Conservation (phyloP, 2,329 filamentous ascomycete species). For the Ceratocystis eucalypticola region DNA sequence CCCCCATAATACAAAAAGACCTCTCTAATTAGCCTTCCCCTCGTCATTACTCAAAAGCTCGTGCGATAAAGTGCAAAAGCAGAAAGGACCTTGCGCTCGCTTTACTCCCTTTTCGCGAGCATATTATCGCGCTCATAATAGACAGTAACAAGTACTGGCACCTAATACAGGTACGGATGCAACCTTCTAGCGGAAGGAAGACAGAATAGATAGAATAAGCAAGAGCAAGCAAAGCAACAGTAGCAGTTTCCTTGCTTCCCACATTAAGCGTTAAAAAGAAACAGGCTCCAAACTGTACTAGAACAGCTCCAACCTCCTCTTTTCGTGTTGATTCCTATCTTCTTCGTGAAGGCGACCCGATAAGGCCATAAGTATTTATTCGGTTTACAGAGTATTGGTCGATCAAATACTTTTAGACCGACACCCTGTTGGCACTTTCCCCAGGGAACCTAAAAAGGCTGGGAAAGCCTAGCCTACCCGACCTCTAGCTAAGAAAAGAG, state of each 20-base stretch:
- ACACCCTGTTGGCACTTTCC: not conserved
- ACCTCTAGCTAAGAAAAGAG: too few relatives aligned
- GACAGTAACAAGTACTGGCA: not conserved
- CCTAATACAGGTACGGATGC: not conserved
- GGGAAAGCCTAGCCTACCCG: too few relatives aligned
- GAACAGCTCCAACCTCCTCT: not conserved
- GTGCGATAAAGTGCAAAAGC: too few relatives aligned
- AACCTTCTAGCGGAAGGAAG: not conserved
- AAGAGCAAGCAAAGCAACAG: not conserved
- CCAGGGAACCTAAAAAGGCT: not conserved
- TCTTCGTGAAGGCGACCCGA: not conserved
- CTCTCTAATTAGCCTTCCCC: too few relatives aligned
- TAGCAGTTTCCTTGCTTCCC: not conserved
- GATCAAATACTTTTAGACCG: not conserved
- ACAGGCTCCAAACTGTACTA: not conserved
- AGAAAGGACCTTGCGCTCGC: too few relatives aligned
- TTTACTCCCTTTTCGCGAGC: too few relatives aligned
- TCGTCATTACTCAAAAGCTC: too few relatives aligned
- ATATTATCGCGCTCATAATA: not conserved
- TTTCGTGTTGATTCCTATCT: not conserved
- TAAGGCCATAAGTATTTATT: not conserved
- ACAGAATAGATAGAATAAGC: not conserved
- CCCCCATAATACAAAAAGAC: not conserved
- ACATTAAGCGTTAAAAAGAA: not conserved
- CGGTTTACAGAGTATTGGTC: too few relatives aligned